Conservation (phyloP, 768 basidiomycete species). For the Strobilomyces confusus region DNA sequence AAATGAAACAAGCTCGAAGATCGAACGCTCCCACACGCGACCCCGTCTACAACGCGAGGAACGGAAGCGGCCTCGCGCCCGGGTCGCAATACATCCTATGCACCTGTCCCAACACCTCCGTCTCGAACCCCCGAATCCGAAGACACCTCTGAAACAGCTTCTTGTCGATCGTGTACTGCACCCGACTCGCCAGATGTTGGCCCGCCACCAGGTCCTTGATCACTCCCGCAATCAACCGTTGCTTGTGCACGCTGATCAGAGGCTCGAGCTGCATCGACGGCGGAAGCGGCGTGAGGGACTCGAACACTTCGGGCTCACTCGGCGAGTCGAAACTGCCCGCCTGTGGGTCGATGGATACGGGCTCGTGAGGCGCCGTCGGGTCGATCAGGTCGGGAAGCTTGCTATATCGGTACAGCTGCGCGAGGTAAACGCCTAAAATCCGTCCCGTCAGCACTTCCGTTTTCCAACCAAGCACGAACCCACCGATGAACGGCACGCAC, state of each 20-base stretch:
- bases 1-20: not conserved
- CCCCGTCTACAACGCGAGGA: slow-evolving; percentile 17
- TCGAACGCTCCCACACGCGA: too few species aligned
- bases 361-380: slow-evolving; percentile 71
- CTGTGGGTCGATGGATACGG: slow-evolving; percentile 59
- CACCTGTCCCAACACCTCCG: slow-evolving; percentile 50
- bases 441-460: slow-evolving; percentile 1
- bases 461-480: not conserved
- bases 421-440: slow-evolving; percentile 65
- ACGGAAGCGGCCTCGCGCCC: slow-evolving; percentile 14
- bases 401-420: slow-evolving; percentile 61
- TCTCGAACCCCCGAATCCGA: slow-evolving; percentile 61
- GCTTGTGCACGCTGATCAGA: slow-evolving; percentile 86
- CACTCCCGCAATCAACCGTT: slow-evolving; percentile 73
- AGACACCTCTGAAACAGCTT: slow-evolving; percentile 75
- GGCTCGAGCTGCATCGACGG: slow-evolving; percentile 78
- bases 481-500: slow-evolving; percentile 84
- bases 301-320: slow-evolving; percentile 76
- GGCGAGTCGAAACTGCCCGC: slow-evolving; percentile 65
- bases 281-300: slow-evolving; percentile 66
- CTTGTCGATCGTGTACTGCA: slow-evolving; percentile 69
- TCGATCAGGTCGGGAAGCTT: slow-evolving; percentile 78
- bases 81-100: slow-evolving; percentile 34
- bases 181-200: slow-evolving; percentile 74
- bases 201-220: slow-evolving; percentile 79